phyloP scores from a whole-genome alignment of 2,329 filamentous ascomycete genomes.

The Pseudogymnoascus sp. region DNA sequence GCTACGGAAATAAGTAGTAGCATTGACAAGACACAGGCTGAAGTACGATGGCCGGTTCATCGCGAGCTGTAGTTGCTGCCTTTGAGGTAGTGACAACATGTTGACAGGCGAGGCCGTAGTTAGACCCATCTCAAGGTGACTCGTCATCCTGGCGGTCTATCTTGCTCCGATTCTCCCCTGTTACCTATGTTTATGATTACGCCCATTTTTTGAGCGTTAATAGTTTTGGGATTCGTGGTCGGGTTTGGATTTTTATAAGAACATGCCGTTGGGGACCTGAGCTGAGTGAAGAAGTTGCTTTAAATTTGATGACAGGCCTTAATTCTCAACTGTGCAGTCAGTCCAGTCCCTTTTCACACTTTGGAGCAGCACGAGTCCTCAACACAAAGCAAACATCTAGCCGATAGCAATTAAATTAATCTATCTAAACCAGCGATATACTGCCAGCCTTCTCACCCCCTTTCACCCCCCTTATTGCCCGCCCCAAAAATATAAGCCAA shows the following conservation, averaged over 20 bases:
- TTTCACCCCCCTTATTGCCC: background rate
- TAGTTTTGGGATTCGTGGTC: too few relatives aligned
- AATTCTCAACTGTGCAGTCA: background rate
- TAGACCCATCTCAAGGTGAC: too few relatives aligned
- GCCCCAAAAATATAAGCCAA: background rate
- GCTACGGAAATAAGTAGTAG: background rate
- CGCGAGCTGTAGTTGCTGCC: too few relatives aligned
- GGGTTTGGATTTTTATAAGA: background rate
- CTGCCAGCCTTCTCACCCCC: background rate
- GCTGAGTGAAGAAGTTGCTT: background rate
- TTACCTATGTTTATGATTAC: too few relatives aligned
- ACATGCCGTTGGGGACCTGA: background rate
- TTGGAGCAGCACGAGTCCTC: background rate
- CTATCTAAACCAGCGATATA: background rate
- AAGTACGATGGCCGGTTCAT: too few relatives aligned
- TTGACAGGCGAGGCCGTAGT: too few relatives aligned
- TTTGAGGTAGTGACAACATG: too few relatives aligned
- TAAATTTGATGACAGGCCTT: background rate
- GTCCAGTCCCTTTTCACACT: background rate
- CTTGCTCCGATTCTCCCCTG: too few relatives aligned
- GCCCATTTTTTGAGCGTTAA: too few relatives aligned
- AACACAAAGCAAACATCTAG: background rate
- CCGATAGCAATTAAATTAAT: background rate
- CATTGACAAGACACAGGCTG: background rate
- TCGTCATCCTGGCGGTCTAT: too few relatives aligned